Percentiles rank a stretch among this genome's conserved stretches.
Evolutionary conservation across 257 asterid genomes (phyloP).

Genomic region (Anisodus acutangulus): DNA sequence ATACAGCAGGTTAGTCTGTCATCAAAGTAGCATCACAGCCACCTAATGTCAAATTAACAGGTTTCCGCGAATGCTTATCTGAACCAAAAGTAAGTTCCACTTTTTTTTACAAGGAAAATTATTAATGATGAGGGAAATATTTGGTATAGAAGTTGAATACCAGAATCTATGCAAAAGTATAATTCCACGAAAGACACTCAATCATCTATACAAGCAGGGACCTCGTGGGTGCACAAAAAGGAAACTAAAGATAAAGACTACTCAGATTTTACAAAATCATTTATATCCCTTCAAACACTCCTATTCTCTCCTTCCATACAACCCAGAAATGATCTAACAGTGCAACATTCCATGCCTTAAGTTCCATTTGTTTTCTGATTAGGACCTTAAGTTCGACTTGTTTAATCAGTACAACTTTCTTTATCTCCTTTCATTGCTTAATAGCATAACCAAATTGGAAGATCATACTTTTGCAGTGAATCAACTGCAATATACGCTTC

Average conservation of each 20-base stretch:
- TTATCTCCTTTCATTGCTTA: background rate
- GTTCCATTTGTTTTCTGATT: background rate
- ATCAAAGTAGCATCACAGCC: background rate
- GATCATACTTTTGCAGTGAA: background rate
- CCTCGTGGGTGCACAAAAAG: conserved; percentile 19
- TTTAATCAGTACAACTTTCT: background rate
- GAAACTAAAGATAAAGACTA: background rate
- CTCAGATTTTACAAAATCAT: conserved; percentile 13
- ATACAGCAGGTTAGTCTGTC: conserved; percentile 3
- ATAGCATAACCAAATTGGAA: background rate
- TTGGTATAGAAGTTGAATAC: background rate
- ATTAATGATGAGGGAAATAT: background rate
- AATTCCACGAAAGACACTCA: background rate
- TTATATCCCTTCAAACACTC: conserved; percentile 2
- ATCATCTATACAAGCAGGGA: background rate
- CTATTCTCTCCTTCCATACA: conserved; percentile 20
- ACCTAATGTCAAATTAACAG: background rate
- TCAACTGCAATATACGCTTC: background rate
- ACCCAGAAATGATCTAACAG: background rate
- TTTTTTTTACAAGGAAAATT: background rate
- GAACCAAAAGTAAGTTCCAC: background rate
- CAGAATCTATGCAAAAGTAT: background rate
- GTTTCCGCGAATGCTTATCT: background rate
- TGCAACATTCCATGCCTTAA: background rate
- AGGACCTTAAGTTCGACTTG: no score